Evolutionary conservation across 2,329 filamentous ascomycete genomes (phyloP).

Genomic region (Aspergillus fijiensis): DNA sequence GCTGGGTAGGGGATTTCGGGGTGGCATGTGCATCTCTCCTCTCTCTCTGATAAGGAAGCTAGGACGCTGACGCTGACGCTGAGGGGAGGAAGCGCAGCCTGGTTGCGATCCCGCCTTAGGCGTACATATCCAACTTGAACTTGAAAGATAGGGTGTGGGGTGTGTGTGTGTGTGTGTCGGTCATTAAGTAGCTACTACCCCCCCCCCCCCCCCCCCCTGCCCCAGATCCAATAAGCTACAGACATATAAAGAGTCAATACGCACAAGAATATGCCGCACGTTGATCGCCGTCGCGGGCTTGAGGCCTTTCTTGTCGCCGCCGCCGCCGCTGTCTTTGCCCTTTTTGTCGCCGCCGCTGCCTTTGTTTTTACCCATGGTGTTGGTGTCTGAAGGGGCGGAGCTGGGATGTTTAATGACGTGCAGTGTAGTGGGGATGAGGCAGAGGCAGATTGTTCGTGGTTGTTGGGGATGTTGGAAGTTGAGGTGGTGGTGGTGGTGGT

Average conservation of each 20-base stretch:
- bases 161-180: too few species aligned
- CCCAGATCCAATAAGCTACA: not conserved
- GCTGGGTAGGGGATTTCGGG: too few species aligned
- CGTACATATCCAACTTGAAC: too few species aligned
- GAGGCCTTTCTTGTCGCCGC: slow-evolving; percentile 36
- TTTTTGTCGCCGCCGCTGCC: slow-evolving; percentile 37
- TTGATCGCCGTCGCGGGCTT: slow-evolving; percentile 65
- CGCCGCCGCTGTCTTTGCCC: slow-evolving; percentile 39
- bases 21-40: too few species aligned
- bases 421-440: not conserved
- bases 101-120: too few species aligned
- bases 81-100: too few species aligned
- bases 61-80: too few species aligned
- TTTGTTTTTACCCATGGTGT: slow-evolving; percentile 46
- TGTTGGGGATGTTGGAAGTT: not conserved
- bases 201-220: too few species aligned
- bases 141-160: too few species aligned
- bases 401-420: not conserved
- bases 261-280: slow-evolving; percentile 62
- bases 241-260: slow-evolving; percentile 16
- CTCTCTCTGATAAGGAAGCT: too few species aligned
- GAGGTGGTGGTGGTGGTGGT: too few species aligned
- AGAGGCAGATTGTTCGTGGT: not conserved
- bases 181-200: too few species aligned
- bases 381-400: not conserved